A percentile compares a stretch with the other conserved stretches of the same genome.
phyloP scores from a whole-genome alignment of 345 rosid species.

The Dipteronia dyeriana region DNA sequence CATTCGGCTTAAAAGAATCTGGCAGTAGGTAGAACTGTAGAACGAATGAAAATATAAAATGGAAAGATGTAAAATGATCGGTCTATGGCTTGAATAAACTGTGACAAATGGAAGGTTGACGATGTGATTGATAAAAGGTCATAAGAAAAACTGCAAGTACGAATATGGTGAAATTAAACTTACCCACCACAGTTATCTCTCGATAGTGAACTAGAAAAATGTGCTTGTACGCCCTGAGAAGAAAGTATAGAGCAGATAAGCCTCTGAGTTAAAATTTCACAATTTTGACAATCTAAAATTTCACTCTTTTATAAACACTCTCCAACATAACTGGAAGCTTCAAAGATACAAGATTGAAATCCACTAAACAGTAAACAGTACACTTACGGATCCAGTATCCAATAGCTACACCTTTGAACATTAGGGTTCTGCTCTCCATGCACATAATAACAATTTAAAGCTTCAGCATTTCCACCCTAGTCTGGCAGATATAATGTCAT shows the following conservation, averaged over 20 bases:
- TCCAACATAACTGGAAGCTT: not conserved
- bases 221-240: slow-evolving; percentile 74
- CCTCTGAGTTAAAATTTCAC: not conserved
- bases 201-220: slow-evolving; percentile 96
- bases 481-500: slow-evolving; percentile 32
- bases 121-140: not conserved
- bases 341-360: not conserved
- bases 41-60: slow-evolving; percentile 1
- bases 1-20: not conserved
- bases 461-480: slow-evolving; percentile 88
- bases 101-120: not conserved
- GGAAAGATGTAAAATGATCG: not conserved
- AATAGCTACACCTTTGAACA: slow-evolving; percentile 93
- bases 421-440: slow-evolving; percentile 79
- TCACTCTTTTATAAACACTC: not conserved
- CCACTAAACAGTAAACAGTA: slow-evolving; percentile 1
- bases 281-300: not conserved
- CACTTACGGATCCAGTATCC: slow-evolving; percentile 97
- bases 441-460: slow-evolving; percentile 92
- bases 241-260: slow-evolving; percentile 21
- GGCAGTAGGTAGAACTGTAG: not conserved
- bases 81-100: slow-evolving; percentile 2
- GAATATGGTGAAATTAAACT: not conserved
- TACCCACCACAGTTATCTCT: slow-evolving; percentile 61
- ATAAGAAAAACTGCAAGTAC: not conserved